These are phyloP conservation scores for Phytophthora boehmeriae DNA, from an alignment of 352 stramenopile genomes.

Conservation along the genomic window DNA sequence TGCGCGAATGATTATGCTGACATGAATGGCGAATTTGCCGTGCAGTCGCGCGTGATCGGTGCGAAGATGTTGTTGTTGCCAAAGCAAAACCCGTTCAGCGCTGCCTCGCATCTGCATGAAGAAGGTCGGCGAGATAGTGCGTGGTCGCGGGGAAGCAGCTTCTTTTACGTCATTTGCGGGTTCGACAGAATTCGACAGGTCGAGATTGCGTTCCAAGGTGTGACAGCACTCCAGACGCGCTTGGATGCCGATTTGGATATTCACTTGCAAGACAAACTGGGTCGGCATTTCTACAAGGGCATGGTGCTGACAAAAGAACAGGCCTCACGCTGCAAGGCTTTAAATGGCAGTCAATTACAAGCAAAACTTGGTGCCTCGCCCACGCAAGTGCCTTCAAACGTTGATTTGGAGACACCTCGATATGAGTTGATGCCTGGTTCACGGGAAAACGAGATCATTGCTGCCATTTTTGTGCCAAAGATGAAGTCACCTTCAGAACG, in stretches of 20 bases:
- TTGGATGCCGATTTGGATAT: conserved; percentile 57
- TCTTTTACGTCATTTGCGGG: conserved; percentile 65
- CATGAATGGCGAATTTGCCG: conserved; percentile 79
- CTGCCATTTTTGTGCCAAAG: conserved; percentile 52
- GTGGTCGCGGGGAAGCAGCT: conserved; percentile 77
- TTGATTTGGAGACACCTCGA: conserved; percentile 40
- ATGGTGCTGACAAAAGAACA: conserved; percentile 75
- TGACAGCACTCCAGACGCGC: conserved; percentile 41
- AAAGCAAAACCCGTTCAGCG: conserved; percentile 76
- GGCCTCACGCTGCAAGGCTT: conserved; percentile 52
- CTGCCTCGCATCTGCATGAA: conserved; percentile 75
- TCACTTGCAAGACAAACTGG: conserved; percentile 57
- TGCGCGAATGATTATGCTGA: conserved; percentile 83
- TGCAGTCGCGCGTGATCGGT: conserved; percentile 67
- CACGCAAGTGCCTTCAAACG: background rate
- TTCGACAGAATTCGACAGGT: conserved; percentile 37
- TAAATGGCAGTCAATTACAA: conserved; percentile 20
- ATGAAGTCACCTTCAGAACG: conserved; percentile 35
- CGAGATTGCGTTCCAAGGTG: conserved; percentile 24
- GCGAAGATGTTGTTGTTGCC: conserved; percentile 67
- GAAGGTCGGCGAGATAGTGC: conserved; percentile 63
- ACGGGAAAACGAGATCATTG: conserved; percentile 40
- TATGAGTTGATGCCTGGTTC: conserved; percentile 44
- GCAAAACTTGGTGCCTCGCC: background rate
- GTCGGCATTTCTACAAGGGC: conserved; percentile 63